These are phyloP conservation scores for Schizothecium vesticola DNA, from an alignment of 495 filamentous ascomycete genomes.

Conservation along the genomic window DNA sequence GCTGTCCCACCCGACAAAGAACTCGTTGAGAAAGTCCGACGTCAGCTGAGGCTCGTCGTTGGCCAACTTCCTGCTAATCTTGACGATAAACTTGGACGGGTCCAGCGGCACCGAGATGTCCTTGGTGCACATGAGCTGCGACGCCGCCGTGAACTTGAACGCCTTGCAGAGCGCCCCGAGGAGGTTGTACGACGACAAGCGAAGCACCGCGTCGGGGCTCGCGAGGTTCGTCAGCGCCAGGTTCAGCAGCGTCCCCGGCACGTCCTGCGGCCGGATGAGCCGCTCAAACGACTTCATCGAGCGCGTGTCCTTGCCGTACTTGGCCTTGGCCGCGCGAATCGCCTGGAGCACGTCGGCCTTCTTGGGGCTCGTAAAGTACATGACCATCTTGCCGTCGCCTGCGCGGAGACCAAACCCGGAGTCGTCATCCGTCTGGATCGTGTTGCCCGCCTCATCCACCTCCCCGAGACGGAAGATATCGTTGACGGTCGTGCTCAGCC, in stretches of 20 bases:
- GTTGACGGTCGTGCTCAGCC: conserved; percentile 56
- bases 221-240: conserved; percentile 59
- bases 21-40: conserved; percentile 60
- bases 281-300: conserved; percentile 53
- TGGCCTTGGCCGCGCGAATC: conserved; percentile 53
- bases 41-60: conserved; percentile 59
- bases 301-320: conserved; percentile 54
- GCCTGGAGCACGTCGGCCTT: conserved; percentile 56
- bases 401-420: conserved; percentile 61
- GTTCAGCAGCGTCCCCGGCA: conserved; percentile 61
- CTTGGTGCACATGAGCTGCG: conserved; percentile 54
- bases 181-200: conserved; percentile 58
- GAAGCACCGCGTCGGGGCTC: conserved; percentile 49
- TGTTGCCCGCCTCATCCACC: conserved; percentile 57
- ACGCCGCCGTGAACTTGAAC: conserved; percentile 57
- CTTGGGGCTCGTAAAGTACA: conserved; percentile 60
- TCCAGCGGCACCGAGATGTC: conserved; percentile 55
- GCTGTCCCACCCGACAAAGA: conserved; percentile 64
- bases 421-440: conserved; percentile 58
- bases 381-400: conserved; percentile 60
- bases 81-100: conserved; percentile 56
- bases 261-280: conserved; percentile 60
- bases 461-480: conserved; percentile 62
- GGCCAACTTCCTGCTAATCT: conserved; percentile 57
- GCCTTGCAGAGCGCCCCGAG: conserved; percentile 57